Percentiles rank a stretch among this genome's conserved stretches.
phyloP scores from a whole-genome alignment of 768 basidiomycete genomes.

The Xerocomellus amylosporus region DNA sequence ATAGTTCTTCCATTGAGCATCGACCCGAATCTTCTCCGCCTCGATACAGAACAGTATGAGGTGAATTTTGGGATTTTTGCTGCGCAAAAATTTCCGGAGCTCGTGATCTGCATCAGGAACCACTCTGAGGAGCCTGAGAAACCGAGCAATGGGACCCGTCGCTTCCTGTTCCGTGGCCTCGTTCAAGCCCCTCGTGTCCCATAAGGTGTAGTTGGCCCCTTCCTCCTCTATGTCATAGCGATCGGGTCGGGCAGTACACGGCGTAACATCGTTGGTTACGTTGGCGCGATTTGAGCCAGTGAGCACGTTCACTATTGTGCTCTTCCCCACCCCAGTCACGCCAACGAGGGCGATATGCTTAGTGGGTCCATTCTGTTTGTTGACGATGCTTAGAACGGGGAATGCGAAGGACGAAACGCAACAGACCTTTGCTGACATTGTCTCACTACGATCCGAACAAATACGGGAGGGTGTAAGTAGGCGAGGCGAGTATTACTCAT shows the following conservation, averaged over 20 bases:
- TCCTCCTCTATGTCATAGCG: background rate
- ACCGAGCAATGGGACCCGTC: background rate
- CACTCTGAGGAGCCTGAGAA: slow-evolving; percentile 4
- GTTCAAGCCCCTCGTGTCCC: slow-evolving; percentile 15
- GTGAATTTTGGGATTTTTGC: slow-evolving; percentile 7
- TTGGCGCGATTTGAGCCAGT: background rate
- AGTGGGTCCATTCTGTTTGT: background rate
- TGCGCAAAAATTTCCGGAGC: slow-evolving; percentile 11
- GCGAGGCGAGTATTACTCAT: background rate
- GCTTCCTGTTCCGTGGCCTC: slow-evolving; percentile 4
- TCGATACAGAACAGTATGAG: slow-evolving; percentile 14
- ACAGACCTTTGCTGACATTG: slow-evolving; percentile 6
- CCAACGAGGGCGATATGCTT: slow-evolving; percentile 17
- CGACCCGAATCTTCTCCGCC: slow-evolving; percentile 1
- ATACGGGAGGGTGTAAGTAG: background rate
- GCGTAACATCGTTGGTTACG: slow-evolving; percentile 4
- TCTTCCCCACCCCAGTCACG: slow-evolving; percentile 14
- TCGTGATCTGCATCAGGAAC: slow-evolving; percentile 8
- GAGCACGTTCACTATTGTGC: slow-evolving; percentile 18
- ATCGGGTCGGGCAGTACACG: background rate
- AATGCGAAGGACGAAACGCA: background rate
- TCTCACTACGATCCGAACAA: too few relatives aligned
- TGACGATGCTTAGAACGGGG: background rate
- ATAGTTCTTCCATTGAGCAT: slow-evolving; percentile 12
- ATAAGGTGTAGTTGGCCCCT: background rate